phyloP scores from a whole-genome alignment of 163 green algal species.

The Prototheca cutis region DNA sequence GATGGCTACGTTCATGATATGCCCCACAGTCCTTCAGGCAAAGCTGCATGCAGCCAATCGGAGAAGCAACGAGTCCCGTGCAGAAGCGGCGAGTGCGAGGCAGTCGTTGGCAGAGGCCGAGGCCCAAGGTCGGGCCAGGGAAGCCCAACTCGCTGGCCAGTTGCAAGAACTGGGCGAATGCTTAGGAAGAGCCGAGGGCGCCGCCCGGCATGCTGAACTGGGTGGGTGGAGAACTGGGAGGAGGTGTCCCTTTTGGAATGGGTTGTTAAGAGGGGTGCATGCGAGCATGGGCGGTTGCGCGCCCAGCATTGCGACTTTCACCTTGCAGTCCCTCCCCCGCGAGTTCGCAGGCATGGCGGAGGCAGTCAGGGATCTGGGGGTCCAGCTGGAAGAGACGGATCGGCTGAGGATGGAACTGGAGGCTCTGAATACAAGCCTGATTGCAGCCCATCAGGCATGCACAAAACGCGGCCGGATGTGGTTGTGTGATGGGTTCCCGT shows the following conservation, averaged over 20 bases:
- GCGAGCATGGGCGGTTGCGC: background rate
- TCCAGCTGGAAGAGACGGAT: constrained; percentile 4
- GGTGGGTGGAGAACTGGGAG: no score
- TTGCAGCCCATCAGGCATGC: background rate
- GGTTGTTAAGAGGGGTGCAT: background rate
- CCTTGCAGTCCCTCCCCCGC: background rate
- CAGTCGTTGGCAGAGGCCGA: no score
- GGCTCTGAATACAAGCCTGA: background rate
- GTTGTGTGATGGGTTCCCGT: background rate
- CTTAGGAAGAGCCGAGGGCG: no score
- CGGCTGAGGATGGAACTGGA: constrained; percentile 4
- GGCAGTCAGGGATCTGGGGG: constrained; percentile 6
- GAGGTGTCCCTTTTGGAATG: background rate
- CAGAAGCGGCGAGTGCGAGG: no score
- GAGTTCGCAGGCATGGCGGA: background rate
- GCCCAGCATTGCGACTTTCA: background rate
- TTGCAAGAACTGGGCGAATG: no score
- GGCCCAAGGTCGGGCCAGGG: no score
- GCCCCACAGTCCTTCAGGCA: no score
- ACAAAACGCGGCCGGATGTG: background rate
- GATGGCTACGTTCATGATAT: no score
- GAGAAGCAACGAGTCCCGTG: no score
- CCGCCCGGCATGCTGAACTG: no score
- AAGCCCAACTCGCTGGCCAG: no score
- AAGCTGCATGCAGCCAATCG: no score